These are phyloP conservation scores for Paramarasmius palmivorus DNA, from an alignment of 1,284 basidiomycete genomes.

Conservation along the genomic window DNA sequence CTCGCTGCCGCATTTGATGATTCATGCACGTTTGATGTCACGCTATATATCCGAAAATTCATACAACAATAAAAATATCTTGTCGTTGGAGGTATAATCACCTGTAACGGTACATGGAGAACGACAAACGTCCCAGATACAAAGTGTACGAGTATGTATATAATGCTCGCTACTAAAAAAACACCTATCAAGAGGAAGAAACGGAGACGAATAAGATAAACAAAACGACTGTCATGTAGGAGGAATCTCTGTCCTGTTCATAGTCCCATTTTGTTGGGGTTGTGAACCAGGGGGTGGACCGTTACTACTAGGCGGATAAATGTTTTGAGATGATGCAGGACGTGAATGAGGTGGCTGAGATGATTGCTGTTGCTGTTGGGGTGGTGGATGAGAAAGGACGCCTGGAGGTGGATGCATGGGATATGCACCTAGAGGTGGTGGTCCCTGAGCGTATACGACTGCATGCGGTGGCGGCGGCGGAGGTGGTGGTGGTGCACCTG, in stretches of 20 bases:
- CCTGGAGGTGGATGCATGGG: conserved; percentile 40
- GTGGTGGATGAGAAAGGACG: conserved; percentile 40
- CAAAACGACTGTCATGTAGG: conserved; percentile 23
- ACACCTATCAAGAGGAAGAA: conserved; percentile 4
- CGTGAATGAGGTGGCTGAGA: conserved; percentile 34
- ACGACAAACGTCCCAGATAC: background rate
- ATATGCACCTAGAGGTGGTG: conserved; percentile 41
- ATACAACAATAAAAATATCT: too few relatives aligned
- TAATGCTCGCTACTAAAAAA: background rate
- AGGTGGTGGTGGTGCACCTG: conserved; percentile 45
- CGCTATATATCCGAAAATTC: too few relatives aligned
- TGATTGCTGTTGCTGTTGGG: conserved; percentile 32
- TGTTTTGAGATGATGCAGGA: conserved; percentile 50
- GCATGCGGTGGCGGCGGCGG: too few relatives aligned
- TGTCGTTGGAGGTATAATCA: too few relatives aligned
- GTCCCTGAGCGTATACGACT: conserved; percentile 52
- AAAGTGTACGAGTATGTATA: too few relatives aligned
- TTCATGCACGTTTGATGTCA: too few relatives aligned
- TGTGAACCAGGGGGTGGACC: conserved; percentile 19
- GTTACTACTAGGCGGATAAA: conserved; percentile 37
- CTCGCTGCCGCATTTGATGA: too few relatives aligned
- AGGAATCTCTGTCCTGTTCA: conserved; percentile 29
- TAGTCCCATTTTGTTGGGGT: conserved; percentile 33
- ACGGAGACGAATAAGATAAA: conserved; percentile 6
- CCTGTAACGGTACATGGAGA: too few relatives aligned